Evolutionary conservation across 768 basidiomycete genomes (phyloP).

Genomic region (Russula griseocarnosa): DNA sequence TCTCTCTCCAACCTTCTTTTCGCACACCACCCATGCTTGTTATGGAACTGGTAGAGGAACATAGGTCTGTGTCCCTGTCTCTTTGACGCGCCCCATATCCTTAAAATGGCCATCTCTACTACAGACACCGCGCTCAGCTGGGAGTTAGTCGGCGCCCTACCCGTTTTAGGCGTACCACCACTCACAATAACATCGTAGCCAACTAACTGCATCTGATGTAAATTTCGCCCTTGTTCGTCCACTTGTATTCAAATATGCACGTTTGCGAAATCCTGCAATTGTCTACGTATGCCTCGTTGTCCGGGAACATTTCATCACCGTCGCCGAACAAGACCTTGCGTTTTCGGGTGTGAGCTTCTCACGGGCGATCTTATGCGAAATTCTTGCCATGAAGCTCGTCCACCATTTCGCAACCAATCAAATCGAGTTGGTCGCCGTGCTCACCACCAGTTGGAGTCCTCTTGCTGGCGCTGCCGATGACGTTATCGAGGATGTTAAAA

Average conservation of each 20-base stretch:
- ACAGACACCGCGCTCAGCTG: conserved; percentile 67
- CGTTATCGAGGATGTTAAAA: conserved; percentile 64
- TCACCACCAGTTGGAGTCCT: conserved; percentile 83
- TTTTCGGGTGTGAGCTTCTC: conserved; percentile 68
- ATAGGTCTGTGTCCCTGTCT: conserved; percentile 29
- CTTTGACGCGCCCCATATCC: neutral
- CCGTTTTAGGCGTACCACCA: conserved; percentile 14
- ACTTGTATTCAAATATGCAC: conserved; percentile 72
- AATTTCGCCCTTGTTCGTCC: conserved; percentile 78
- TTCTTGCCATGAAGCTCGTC: conserved; percentile 84
- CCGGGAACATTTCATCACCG: conserved; percentile 70
- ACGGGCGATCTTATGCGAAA: conserved; percentile 78
- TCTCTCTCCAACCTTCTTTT: conserved; percentile 8
- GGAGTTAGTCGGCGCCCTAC: conserved; percentile 54
- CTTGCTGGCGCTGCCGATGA: conserved; percentile 68
- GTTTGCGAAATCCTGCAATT: conserved; percentile 66
- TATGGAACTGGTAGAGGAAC: conserved; percentile 30
- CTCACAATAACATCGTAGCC: conserved; percentile 41
- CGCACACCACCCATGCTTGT: neutral
- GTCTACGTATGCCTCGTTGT: conserved; percentile 77
- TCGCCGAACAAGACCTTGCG: conserved; percentile 67
- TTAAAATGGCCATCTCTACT: neutral
- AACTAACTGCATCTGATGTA: conserved; percentile 77
- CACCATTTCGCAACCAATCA: conserved; percentile 67
- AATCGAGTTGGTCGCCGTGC: conserved; percentile 71